Evolutionary conservation across 2,329 filamentous ascomycete species (phyloP), one percentile per base, ranked within the genome.

Genomic region (Paecilomyces dactylethromorphus): DNA sequence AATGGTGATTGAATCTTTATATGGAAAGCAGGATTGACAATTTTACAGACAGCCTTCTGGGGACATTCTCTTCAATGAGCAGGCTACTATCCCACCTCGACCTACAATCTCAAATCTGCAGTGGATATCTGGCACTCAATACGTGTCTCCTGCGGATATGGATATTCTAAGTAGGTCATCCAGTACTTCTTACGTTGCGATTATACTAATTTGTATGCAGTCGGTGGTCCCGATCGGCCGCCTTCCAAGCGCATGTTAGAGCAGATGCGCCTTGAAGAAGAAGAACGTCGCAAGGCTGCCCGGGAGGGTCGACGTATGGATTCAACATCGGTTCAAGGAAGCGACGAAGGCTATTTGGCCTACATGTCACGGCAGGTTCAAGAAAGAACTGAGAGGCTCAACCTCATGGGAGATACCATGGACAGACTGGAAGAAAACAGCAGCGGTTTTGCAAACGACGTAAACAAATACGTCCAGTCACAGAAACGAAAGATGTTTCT

Each of bases 101-200:
- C 94, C 94, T 0, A 96, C 92, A 0, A 99, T 99, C 60, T 95
- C 90, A 21, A 96, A 95, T 68, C 76, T 99, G 39, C 92, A 97
- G 75, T 99, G 94, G 94, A 91, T 99, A 56, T 89, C 92, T 0
- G 94, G 94, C 3, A 97, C 93, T 1, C 93, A 97, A 74, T 89
- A 95, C 66, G 84, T 99, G 53, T 91, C 91, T 1, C 88, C 91
- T 0, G 82, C 87, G 1, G 94, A 99, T 68, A 86, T 99, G 68
- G 94, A 97, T 69, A 76, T 96, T 1, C 79, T 99, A 1, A 94
- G 80, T 81, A 72, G 65, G 76, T 58, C 12, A 26, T 69, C 24
- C 13, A 56, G 18, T 10, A 45, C 24, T 8, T 33, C 11, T 18
- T 10, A 35, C 13, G 10, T 31, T 18, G 15, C 35, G 11, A 22